Evolutionary conservation across 2,329 filamentous ascomycete species (phyloP), one percentile per base, ranked within the genome.

Genomic region (Cladosporium colombiae): DNA sequence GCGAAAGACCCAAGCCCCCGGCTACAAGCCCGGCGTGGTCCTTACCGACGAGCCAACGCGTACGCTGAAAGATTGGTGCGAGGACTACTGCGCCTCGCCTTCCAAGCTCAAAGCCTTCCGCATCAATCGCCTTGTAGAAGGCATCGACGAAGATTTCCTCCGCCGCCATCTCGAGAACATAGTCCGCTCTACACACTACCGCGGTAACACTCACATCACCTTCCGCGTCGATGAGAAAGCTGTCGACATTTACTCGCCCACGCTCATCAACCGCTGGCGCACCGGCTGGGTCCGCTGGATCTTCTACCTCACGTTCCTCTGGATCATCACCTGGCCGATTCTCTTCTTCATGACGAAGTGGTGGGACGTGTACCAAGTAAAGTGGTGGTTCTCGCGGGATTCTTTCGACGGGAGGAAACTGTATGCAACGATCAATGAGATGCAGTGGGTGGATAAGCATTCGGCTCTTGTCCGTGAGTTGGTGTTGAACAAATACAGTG

Each of bases 261-360:
- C 85, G 70, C 81, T 79, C 60, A 80, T 87, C 67, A 92, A 91
- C 73, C 77, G 81, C 33, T 90, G 88, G 85, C 86, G 91, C 0
- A 79, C 88, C 55, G 88, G 83, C 7, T 91, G 88, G 87, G 80
- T 92, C 53, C 80, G 84, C 50, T 85, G 86, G 81, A 53, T 91
- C 11, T 91, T 88, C 78, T 87, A 86, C 73, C 75, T 91, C 6
- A 87, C 87, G 0, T 86, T 92, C 67, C 76, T 90, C 14, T 90
- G 90, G 83, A 72, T 93, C 65, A 81, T 93, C 70, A 81, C 85
- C 3, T 93, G 90, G 90, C 90, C 90, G 0, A 84, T 85, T 65
- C 81, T 93, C 14, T 88, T 86, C 77, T 83, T 91, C 74, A 78
- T 84, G 21, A 93, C 90, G 1, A 87, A 85, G 73, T 82, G 85